phyloP scores from a whole-genome alignment of 371 early-diverging fungal genomes.

The Mortierella sp. region DNA sequence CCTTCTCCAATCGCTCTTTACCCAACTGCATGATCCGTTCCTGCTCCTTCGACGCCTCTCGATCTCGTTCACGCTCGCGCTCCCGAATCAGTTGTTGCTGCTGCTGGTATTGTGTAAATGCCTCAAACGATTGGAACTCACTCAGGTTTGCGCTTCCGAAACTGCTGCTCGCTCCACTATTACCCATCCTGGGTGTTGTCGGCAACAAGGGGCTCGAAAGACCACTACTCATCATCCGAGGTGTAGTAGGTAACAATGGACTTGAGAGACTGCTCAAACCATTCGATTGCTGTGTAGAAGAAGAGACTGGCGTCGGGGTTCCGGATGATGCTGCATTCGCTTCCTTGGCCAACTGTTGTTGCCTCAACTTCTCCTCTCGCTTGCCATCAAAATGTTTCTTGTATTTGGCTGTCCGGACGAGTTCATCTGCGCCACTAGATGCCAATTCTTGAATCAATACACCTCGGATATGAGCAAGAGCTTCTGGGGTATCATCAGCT shows the following conservation, averaged over 20 bases:
- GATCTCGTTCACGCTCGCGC: constrained; percentile 30
- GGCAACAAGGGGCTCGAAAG: constrained; percentile 5
- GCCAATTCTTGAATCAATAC: constrained; percentile 36
- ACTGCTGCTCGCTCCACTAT: not conserved
- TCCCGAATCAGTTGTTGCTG: constrained; percentile 30
- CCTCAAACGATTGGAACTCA: constrained; percentile 48
- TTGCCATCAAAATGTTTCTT: constrained; percentile 64
- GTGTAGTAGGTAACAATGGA: constrained; percentile 18
- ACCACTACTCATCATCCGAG: too few relatives aligned
- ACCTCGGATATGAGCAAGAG: constrained; percentile 33
- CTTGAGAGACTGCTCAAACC: constrained; percentile 16
- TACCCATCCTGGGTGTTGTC: constrained; percentile 22
- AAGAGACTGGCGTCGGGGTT: constrained; percentile 5
- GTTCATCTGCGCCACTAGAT: constrained; percentile 50
- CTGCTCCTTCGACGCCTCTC: constrained; percentile 24
- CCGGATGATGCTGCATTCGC: constrained; percentile 9
- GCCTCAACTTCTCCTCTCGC: constrained; percentile 30
- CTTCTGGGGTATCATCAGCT: constrained; percentile 46
- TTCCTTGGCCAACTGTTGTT: constrained; percentile 20
- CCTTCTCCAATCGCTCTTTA: constrained; percentile 48
- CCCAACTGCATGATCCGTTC: constrained; percentile 53
- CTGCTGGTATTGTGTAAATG: constrained; percentile 37
- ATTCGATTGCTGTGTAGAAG: not conserved
- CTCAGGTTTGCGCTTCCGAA: constrained; percentile 1
- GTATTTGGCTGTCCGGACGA: constrained; percentile 57